A percentile compares a stretch with the other conserved stretches of the same genome.
phyloP scores from a whole-genome alignment of 768 basidiomycete species.

The Serendipita indica region DNA sequence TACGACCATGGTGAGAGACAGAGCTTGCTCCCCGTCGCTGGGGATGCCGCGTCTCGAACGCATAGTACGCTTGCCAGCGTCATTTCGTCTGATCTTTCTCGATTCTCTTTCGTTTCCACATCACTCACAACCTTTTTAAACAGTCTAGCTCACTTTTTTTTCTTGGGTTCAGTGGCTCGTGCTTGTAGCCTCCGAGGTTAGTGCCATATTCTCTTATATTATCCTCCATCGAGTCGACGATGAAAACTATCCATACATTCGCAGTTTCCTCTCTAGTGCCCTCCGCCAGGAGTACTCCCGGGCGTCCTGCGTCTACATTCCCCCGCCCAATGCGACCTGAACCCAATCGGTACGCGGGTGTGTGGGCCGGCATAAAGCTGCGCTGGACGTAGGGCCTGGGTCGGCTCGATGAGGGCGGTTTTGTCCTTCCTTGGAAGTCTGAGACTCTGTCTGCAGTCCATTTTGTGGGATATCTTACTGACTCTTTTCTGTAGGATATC shows the following conservation, averaged over 20 bases:
- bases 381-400: constrained; percentile 64
- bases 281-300: constrained; percentile 57
- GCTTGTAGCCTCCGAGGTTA: background rate
- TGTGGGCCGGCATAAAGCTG: constrained; percentile 50
- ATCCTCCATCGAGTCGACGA: constrained; percentile 34
- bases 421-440: constrained; percentile 87
- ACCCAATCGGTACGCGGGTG: constrained; percentile 40
- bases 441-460: constrained; percentile 31
- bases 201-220: constrained; percentile 11
- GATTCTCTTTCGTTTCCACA: constrained; percentile 8
- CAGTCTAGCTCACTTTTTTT: constrained; percentile 13
- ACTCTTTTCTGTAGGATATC: too few species aligned
- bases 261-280: constrained; percentile 76
- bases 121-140: constrained; percentile 14
- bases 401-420: constrained; percentile 52
- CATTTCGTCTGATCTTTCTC: constrained; percentile 56
- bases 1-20: constrained; percentile 76
- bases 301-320: constrained; percentile 55
- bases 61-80: constrained; percentile 81
- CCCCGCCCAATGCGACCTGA: constrained; percentile 48
- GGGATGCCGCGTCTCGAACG: constrained; percentile 41
- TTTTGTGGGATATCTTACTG: too few species aligned
- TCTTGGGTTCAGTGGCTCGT: background rate
- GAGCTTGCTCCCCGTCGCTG: constrained; percentile 54
- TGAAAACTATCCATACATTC: constrained; percentile 49